Conservation (phyloP, 2,329 filamentous ascomycete genomes). For the Colletotrichum chlorophyti region DNA sequence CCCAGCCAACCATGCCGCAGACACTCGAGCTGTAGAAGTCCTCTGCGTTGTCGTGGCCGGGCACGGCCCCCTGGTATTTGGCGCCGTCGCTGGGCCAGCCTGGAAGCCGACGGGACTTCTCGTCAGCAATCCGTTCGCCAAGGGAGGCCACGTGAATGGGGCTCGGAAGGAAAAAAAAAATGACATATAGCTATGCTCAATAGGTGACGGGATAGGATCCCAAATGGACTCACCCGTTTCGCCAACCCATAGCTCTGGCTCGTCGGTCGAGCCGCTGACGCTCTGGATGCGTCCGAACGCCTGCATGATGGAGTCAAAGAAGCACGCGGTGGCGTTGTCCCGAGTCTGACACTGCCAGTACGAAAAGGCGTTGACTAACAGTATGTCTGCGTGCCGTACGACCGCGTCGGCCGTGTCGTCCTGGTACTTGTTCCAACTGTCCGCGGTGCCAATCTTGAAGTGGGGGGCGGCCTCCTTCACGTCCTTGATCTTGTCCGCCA, state of each 20-base stretch:
- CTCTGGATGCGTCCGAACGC: conserved; percentile 68
- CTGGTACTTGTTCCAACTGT: conserved; percentile 76
- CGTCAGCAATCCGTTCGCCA: conserved; percentile 3
- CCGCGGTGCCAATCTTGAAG: conserved; percentile 70
- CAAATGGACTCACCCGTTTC: conserved; percentile 54
- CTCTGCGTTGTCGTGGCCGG: conserved; percentile 63
- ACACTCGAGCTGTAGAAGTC: conserved; percentile 68
- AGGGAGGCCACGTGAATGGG: too few relatives aligned
- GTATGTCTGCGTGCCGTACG: conserved; percentile 65
- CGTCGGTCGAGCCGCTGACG: conserved; percentile 55
- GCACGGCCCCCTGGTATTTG: conserved; percentile 66
- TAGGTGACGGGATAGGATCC: background rate
- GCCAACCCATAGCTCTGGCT: conserved; percentile 71
- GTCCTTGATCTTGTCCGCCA: conserved; percentile 67
- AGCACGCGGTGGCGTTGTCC: conserved; percentile 62
- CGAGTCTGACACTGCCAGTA: conserved; percentile 74
- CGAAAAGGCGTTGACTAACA: conserved; percentile 71
- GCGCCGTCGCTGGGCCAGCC: conserved; percentile 69
- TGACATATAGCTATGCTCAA: background rate
- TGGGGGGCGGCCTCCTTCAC: conserved; percentile 62
- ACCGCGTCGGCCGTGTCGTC: conserved; percentile 73
- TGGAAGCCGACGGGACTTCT: background rate
- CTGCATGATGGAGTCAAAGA: conserved; percentile 72
- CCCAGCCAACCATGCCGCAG: conserved; percentile 70
- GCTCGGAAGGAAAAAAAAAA: too few relatives aligned